Evolutionary conservation across 352 stramenopile species (phyloP).

Genomic region (Phytophthora multivora): DNA sequence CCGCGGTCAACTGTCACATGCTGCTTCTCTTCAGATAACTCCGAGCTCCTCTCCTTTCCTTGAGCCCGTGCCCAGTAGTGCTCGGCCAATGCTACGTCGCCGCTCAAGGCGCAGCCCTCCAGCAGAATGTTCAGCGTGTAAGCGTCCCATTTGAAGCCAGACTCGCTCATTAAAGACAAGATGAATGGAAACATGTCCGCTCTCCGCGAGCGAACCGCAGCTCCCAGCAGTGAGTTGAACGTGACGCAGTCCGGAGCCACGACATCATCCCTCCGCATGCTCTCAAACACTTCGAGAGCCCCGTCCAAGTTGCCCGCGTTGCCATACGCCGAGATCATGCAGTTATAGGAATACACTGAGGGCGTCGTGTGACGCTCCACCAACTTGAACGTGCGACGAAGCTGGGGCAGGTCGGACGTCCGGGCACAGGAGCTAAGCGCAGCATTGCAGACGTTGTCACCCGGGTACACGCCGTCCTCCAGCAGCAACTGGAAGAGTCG

Average conservation of each 20-base stretch:
- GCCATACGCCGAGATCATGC: constrained; percentile 83
- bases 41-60: constrained; percentile 6
- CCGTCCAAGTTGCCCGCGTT: constrained; percentile 69
- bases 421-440: constrained; percentile 70
- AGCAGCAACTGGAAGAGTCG: constrained; percentile 70
- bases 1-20: constrained; percentile 58
- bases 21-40: constrained; percentile 29
- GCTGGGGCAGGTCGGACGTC: constrained; percentile 58
- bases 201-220: constrained; percentile 56
- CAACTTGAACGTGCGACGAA: constrained; percentile 69
- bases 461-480: constrained; percentile 66
- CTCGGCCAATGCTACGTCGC: constrained; percentile 51
- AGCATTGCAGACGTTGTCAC: constrained; percentile 77
- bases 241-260: constrained; percentile 63
- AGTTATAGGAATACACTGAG: constrained; percentile 83
- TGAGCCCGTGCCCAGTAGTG: constrained; percentile 63
- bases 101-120: constrained; percentile 53
- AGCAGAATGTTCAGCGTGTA: constrained; percentile 84
- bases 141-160: constrained; percentile 63
- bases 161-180: constrained; percentile 52
- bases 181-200: constrained; percentile 59
- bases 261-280: constrained; percentile 34
- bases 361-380: constrained; percentile 59
- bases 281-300: constrained; percentile 58
- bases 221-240: constrained; percentile 74